Conservation (phyloP, 2,329 filamentous ascomycete genomes). For the Fusarium siculi region DNA sequence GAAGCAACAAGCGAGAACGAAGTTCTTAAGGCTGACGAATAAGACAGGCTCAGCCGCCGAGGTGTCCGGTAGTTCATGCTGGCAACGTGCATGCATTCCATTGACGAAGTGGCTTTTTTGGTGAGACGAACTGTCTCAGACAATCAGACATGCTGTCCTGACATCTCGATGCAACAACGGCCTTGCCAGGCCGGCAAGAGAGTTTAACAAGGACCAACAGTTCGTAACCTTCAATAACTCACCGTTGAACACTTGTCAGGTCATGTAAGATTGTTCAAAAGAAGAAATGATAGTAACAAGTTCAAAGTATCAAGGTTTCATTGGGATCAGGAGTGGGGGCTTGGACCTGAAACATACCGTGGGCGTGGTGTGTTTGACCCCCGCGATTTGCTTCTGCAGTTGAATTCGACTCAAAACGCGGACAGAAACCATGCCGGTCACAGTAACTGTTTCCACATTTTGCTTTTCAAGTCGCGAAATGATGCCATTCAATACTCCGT, state of each 20-base stretch:
- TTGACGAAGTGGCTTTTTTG: conserved; percentile 18
- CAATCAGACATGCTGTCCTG: neutral
- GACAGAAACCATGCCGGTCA: conserved; percentile 24
- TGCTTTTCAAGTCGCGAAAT: conserved; percentile 35
- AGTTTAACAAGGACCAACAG: neutral
- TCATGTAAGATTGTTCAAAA: neutral
- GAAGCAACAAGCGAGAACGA: conserved; percentile 2
- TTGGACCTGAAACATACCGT: conserved; percentile 42
- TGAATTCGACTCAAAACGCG: conserved; percentile 23
- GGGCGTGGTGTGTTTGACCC: conserved; percentile 23
- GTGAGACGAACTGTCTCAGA: conserved; percentile 29
- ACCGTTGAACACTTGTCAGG: neutral
- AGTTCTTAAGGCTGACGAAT: conserved; percentile 31
- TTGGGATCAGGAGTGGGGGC: conserved; percentile 20
- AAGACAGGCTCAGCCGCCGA: conserved; percentile 12
- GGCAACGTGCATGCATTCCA: conserved; percentile 16
- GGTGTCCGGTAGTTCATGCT: conserved; percentile 20
- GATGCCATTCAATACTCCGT: conserved; percentile 37
- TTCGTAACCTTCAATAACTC: neutral
- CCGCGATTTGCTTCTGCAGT: conserved; percentile 38
- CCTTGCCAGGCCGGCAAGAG: neutral
- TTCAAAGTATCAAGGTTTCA: conserved; percentile 21
- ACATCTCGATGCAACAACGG: conserved; percentile 16
- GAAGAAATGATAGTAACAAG: conserved; percentile 8
- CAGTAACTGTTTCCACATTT: conserved; percentile 34